A percentile compares a stretch with the other conserved stretches of the same genome.
Evolutionary conservation across 495 filamentous ascomycete genomes (phyloP).

Genomic region (Lineolata rhizophorae): DNA sequence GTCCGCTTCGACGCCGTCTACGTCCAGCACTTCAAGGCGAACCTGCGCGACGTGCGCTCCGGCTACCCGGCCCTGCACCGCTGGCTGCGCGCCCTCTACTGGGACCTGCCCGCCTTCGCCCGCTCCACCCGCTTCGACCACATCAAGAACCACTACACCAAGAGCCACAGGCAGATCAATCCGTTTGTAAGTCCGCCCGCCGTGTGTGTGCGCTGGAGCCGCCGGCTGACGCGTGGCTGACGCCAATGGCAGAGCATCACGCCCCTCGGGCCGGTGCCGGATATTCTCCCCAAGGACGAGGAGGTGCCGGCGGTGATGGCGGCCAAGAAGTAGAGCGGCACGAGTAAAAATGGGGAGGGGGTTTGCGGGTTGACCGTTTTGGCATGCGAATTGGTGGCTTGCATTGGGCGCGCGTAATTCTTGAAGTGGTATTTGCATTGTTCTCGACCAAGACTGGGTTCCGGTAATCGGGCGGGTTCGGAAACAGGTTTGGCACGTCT

Average conservation of each 20-base stretch:
- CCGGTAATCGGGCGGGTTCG: too few species aligned
- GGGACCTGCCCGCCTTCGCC: slow-evolving; percentile 37
- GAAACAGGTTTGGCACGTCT: too few species aligned
- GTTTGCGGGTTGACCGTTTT: too few species aligned
- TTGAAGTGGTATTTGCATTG: too few species aligned
- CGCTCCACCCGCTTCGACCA: slow-evolving; percentile 48
- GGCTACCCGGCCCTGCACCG: slow-evolving; percentile 48
- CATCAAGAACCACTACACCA: slow-evolving; percentile 53
- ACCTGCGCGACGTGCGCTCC: slow-evolving; percentile 58
- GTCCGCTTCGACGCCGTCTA: slow-evolving; percentile 75
- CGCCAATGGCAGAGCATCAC: slow-evolving; percentile 28
- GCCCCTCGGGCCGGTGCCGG: slow-evolving; percentile 39
- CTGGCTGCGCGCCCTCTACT: slow-evolving; percentile 48
- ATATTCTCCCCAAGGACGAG: slow-evolving; percentile 36
- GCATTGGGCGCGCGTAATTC: too few species aligned
- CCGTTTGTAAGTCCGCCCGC: slow-evolving; percentile 11
- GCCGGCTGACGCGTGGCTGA: not conserved
- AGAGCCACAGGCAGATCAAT: slow-evolving; percentile 50
- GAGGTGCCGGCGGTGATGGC: slow-evolving; percentile 34
- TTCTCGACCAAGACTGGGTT: too few species aligned
- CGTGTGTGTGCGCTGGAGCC: not conserved
- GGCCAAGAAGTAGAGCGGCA: slow-evolving; percentile 7
- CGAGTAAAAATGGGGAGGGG: too few species aligned
- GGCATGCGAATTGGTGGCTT: too few species aligned
- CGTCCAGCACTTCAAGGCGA: slow-evolving; percentile 89